Conservation (phyloP, 2,329 filamentous ascomycete species). For the Alternaria sp. region DNA sequence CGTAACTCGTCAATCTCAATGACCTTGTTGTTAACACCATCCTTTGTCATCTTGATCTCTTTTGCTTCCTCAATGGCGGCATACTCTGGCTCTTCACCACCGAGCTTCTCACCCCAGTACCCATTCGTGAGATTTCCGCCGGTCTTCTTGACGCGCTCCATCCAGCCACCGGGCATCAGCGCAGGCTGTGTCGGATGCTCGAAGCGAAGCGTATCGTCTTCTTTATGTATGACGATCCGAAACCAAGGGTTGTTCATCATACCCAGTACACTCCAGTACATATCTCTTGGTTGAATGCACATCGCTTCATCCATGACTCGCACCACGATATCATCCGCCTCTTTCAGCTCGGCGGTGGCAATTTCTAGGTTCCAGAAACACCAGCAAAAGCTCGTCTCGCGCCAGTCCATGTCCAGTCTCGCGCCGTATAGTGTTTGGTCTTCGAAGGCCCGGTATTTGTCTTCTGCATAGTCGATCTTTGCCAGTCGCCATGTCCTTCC, state of each 20-base stretch:
- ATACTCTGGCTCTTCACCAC: conserved; percentile 58
- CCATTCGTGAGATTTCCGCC: conserved; percentile 83
- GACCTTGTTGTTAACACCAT: conserved; percentile 65
- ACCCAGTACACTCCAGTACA: conserved; percentile 94
- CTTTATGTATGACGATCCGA: conserved; percentile 76
- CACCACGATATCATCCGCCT: conserved; percentile 77
- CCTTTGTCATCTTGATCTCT: conserved; percentile 81
- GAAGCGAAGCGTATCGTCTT: conserved; percentile 71
- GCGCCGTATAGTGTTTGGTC: conserved; percentile 77
- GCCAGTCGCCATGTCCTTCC: conserved; percentile 82
- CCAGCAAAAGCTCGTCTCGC: conserved; percentile 88
- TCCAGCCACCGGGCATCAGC: conserved; percentile 83
- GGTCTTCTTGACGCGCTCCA: conserved; percentile 85
- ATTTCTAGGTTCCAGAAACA: conserved; percentile 87
- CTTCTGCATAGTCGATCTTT: conserved; percentile 82
- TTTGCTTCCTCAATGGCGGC: conserved; percentile 61
- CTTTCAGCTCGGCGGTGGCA: conserved; percentile 66
- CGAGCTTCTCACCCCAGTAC: conserved; percentile 79
- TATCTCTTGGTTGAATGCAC: conserved; percentile 85
- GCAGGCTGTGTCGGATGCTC: conserved; percentile 89
- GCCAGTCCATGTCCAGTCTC: conserved; percentile 79
- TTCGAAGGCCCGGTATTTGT: conserved; percentile 75
- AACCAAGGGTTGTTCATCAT: conserved; percentile 99
- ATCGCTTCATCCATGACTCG: conserved; percentile 90
- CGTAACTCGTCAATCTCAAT: conserved; percentile 77